Conservation (phyloP, 345 rosid species). For the Eucalyptus camaldulensis region DNA sequence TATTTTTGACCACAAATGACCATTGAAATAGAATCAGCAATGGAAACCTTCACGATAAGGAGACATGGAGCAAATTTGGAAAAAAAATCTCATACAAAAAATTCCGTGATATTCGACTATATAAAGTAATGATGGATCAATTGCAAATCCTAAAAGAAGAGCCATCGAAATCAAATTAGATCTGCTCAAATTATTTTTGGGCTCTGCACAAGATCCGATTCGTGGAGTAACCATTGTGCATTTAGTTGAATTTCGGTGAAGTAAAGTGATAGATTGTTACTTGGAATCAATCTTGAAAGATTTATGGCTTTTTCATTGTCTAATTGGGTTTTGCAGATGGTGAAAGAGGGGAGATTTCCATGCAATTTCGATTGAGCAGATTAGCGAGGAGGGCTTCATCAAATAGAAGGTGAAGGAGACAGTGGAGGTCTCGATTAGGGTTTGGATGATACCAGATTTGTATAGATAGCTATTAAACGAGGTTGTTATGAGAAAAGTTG, state of each 20-base stretch:
- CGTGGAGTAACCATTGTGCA: not conserved
- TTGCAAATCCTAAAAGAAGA: not conserved
- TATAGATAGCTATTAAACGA: slow-evolving; percentile 43
- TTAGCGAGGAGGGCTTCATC: slow-evolving; percentile 23
- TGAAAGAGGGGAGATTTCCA: slow-evolving; percentile 34
- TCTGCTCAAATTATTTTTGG: not conserved
- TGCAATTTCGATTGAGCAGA: slow-evolving; percentile 51
- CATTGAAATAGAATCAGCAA: not conserved
- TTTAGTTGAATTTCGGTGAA: not conserved
- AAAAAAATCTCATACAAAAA: not conserved
- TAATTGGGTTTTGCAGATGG: not conserved
- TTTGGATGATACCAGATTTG: slow-evolving; percentile 77
- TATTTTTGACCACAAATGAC: not conserved
- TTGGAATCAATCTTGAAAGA: not conserved
- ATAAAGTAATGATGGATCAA: not conserved
- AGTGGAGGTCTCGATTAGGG: slow-evolving; percentile 28
- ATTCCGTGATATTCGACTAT: not conserved
- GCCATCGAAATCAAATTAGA: not conserved
- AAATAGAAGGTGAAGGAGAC: slow-evolving; percentile 17
- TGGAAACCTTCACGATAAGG: not conserved
- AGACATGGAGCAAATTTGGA: not conserved
- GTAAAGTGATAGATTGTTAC: not conserved
- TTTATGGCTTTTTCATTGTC: not conserved
- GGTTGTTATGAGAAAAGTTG: slow-evolving; percentile 29
- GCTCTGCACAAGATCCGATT: not conserved